Base-by-base conservation (phyloP, 371 early-diverging fungal species). In the Lichtheimia ornata region DNA sequence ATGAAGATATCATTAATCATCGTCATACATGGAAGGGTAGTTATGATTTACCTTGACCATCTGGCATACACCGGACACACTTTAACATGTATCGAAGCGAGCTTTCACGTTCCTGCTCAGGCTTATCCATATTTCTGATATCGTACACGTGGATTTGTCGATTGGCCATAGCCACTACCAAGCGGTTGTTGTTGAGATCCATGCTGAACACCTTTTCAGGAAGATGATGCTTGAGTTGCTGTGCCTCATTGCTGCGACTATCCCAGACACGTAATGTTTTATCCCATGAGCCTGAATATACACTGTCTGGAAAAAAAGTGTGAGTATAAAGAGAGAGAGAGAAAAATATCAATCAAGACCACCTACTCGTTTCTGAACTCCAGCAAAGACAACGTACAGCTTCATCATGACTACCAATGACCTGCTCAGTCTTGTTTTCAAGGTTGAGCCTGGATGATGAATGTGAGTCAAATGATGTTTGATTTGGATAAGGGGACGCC, bases 231-330 rank as follows among this genome's bases (percentile, higher is more conserved):
- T 67, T 82, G 14, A 74, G 70, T 4, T 76, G 66, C 18, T 72
- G 63, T 28, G 68, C 69, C 3, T 65, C 67, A 12, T 67, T 64
- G 20, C 72, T 67, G 9, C 89, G 83, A 15, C 86, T 77, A 69
- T 97, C 94, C 93, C 93, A 97, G 5, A 88, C 71, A 6, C 89
- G 76, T 30, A 96, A 69, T 5, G 90, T 83, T 59, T 87, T 87
- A 71, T 97, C 98, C 98, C 98, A 97, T 40, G 91, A 85, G 53
- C 96, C 98, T 9, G 93, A 86, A 25, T 90, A 76, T 22, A 94
- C 62, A 28, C 79, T 67, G 13, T 82, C 90, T 89, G 22, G 2
- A 1, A 22, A 69, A 0, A 58, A 42, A 45, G 45, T 44, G 54
- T 43, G 13, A 50, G 14, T 18, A 18, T 50, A 44, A 30, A 3